Evolutionary conservation across 176 grass and related monocot species (phyloP), one percentile per base, ranked within the genome.

Genomic region (Leersia perrieri): DNA sequence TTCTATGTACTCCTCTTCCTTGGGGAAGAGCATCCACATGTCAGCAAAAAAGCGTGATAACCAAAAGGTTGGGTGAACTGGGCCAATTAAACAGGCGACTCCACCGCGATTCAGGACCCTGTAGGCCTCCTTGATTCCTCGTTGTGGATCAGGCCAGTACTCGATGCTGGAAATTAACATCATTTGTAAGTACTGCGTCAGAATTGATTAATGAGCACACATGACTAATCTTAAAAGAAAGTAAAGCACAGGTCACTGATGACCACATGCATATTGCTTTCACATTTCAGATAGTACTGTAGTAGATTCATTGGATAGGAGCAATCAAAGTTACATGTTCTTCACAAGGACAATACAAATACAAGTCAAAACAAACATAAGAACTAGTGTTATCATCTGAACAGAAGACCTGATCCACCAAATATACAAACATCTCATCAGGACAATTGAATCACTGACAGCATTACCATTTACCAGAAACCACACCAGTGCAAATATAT

Each of bases 11-110:
- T 97, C 88, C 69, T 97, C 88, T 82, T 97, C 86, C 60, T 87
- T 82, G 6, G 86, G 94, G 34, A 93, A 92, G 7, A 95, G 47
- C 90, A 97, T 93, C 88, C 88, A 97, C 94, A 97, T 63, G 45
- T 93, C 88, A 5, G 80, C 76, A 29, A 93, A 97, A 74, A 96
- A 90, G 51, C 83, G 77, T 8, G 90, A 87, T 26, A 90, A 35
- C 87, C 88, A 90, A 25, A 93, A 90, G 29, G 85, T 96, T 8
- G 90, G 93, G 88, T 90, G 64, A 3, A 92, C 93, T 1, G 90
- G 93, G 9, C 88, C 88, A 26, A 90, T 87, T 23, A 93, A 8
- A 55, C 93, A 90, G 25, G 90, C 88, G 5, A 81, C 11, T 69
- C 90, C 88, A 20, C 90, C 93, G 5, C 67, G 84, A 70, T 60